phyloP scores from a whole-genome alignment of 208 protist genomes.

The Leishmania lainsoni region DNA sequence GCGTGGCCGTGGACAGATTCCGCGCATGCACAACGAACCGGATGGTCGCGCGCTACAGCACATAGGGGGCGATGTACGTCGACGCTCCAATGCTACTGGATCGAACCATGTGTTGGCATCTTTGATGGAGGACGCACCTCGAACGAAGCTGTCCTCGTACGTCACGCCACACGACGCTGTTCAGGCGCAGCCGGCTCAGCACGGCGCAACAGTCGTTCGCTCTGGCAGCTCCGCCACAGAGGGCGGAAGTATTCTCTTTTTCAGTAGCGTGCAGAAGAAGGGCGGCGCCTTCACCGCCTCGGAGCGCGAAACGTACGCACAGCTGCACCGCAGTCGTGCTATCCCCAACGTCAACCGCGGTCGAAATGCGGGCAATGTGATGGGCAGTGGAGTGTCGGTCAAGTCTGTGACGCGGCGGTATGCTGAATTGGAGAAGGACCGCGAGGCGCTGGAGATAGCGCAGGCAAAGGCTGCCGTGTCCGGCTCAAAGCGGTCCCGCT shows the following conservation, averaged over 20 bases:
- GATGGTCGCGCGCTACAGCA: not conserved
- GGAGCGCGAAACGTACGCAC: conserved; percentile 67
- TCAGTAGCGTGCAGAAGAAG: conserved; percentile 81
- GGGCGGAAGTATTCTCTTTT: conserved; percentile 73
- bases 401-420: conserved; percentile 30
- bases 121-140: conserved; percentile 22
- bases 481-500: conserved; percentile 34
- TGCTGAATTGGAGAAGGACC: conserved; percentile 34
- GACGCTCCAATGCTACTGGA: not conserved
- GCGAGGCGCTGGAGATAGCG: conserved; percentile 28
- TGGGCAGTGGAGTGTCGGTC: conserved; percentile 23
- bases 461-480: conserved; percentile 28
- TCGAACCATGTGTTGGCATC: not conserved
- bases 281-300: conserved; percentile 77
- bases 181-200: conserved; percentile 62
- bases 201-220: conserved; percentile 74
- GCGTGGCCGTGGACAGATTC: not conserved
- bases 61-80: not conserved
- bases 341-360: conserved; percentile 41
- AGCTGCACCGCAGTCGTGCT: conserved; percentile 60
- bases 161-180: conserved; percentile 66
- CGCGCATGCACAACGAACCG: not conserved
- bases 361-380: conserved; percentile 28
- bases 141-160: conserved; percentile 38
- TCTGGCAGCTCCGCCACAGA: conserved; percentile 46